Evolutionary conservation across 2,329 filamentous ascomycete genomes (phyloP).

Genomic region (Thermothelomyces thermophilus): DNA sequence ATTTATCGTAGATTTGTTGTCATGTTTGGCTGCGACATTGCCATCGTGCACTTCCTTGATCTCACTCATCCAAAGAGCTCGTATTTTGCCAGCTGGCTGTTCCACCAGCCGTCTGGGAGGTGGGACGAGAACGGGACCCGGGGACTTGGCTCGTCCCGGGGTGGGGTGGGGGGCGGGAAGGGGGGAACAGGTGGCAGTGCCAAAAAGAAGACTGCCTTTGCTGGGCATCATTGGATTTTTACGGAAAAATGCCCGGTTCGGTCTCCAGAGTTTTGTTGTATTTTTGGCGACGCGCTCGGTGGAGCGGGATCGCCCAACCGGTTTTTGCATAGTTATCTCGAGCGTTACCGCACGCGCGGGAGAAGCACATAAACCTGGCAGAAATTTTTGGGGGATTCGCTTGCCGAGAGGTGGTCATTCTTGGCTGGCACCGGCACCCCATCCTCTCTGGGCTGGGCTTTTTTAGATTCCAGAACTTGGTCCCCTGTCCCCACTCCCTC

Average conservation of each 20-base stretch:
- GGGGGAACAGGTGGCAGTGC: conserved; percentile 18
- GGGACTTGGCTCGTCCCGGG: conserved; percentile 7
- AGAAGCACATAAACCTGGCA: background rate
- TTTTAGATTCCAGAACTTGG: conserved; percentile 11
- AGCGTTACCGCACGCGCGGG: background rate
- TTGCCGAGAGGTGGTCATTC: background rate
- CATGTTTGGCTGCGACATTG: background rate
- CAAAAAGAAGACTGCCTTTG: conserved; percentile 15
- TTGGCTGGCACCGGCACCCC: background rate
- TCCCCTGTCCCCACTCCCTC: conserved; percentile 1
- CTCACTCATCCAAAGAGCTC: conserved; percentile 9
- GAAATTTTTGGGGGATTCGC: conserved; percentile 2
- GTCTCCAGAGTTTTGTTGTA: background rate
- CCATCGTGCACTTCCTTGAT: background rate
- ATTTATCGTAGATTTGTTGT: background rate
- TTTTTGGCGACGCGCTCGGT: background rate
- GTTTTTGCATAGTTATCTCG: background rate
- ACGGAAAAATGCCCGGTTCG: too few relatives aligned
- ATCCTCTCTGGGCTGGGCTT: background rate
- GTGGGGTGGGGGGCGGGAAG: too few relatives aligned
- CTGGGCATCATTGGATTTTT: background rate
- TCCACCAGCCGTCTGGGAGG: conserved; percentile 2
- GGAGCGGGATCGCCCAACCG: too few relatives aligned
- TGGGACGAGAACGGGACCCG: background rate
- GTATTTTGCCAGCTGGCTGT: conserved; percentile 13